phyloP scores from a whole-genome alignment of 768 basidiomycete species.

The Lentinula sp. region DNA sequence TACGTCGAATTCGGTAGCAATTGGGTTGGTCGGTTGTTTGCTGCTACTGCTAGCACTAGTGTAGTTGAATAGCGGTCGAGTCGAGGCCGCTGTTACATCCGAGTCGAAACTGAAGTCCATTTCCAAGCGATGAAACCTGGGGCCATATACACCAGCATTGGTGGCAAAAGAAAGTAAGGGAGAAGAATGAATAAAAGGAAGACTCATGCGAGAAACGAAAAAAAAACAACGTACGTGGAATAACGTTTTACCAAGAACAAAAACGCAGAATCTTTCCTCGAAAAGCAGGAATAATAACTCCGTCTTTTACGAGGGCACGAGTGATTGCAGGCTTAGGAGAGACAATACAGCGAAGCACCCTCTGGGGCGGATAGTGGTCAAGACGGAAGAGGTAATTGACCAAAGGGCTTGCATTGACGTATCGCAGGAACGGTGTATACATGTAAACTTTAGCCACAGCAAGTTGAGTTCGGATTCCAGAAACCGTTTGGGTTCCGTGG shows the following conservation, averaged over 20 bases:
- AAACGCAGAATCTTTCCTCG: neutral
- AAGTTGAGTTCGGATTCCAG: neutral
- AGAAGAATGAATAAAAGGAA: neutral
- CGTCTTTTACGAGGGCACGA: neutral
- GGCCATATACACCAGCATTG: neutral
- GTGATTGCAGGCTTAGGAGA: neutral
- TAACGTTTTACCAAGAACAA: neutral
- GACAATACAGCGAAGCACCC: neutral
- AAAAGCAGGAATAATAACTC: neutral
- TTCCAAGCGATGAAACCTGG: neutral
- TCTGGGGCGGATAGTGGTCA: slow-evolving; percentile 4
- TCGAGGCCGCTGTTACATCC: neutral
- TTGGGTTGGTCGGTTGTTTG: slow-evolving; percentile 6
- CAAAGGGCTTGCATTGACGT: neutral
- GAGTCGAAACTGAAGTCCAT: slow-evolving; percentile 7
- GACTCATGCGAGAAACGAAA: neutral
- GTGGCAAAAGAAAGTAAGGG: neutral
- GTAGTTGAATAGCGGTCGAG: slow-evolving; percentile 1
- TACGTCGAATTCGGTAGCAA: slow-evolving; percentile 18
- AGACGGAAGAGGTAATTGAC: neutral
- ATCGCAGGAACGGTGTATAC: neutral
- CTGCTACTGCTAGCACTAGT: slow-evolving; percentile 8
- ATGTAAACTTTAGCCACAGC: neutral
- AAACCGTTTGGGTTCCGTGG: neutral
- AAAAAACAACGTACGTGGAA: neutral